phyloP scores from a whole-genome alignment of 139 green algal species.

The Trebouxia sp. region DNA sequence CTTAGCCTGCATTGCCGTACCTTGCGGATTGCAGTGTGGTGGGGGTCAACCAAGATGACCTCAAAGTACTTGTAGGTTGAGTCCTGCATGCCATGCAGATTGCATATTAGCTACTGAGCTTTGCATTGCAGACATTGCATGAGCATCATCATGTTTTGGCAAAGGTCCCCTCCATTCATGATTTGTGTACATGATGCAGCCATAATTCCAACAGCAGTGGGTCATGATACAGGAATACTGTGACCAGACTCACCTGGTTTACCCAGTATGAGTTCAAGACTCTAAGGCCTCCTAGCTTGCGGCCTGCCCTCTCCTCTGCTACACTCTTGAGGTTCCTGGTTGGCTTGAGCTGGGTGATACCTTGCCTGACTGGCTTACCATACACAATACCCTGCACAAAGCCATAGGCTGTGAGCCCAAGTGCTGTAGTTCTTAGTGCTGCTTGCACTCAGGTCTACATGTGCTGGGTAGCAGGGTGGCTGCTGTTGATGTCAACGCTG shows the following conservation, averaged over 20 bases:
- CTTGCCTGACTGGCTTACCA: slow-evolving; percentile 97
- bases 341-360: slow-evolving; percentile 97
- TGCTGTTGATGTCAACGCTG: background rate
- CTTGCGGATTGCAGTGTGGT: slow-evolving; percentile 92
- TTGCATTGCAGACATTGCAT: too few relatives aligned
- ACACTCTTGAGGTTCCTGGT: slow-evolving; percentile 89
- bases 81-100: slow-evolving; percentile 72
- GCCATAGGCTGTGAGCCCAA: background rate
- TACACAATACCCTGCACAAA: slow-evolving; percentile 90
- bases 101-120: background rate
- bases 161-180: background rate
- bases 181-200: background rate
- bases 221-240: too few relatives aligned
- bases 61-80: slow-evolving; percentile 99
- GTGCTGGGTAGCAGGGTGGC: background rate
- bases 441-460: too few relatives aligned
- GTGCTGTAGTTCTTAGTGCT: background rate
- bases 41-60: slow-evolving; percentile 97
- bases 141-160: too few relatives aligned
- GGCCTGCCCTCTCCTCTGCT: slow-evolving; percentile 96
- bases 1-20: slow-evolving; percentile 52
- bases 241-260: slow-evolving; percentile 83
- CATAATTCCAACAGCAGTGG: too few relatives aligned
- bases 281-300: slow-evolving; percentile 90
- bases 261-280: slow-evolving; percentile 99